Conservation (phyloP, 2,329 filamentous ascomycete species). For the Xylaria sp. region DNA sequence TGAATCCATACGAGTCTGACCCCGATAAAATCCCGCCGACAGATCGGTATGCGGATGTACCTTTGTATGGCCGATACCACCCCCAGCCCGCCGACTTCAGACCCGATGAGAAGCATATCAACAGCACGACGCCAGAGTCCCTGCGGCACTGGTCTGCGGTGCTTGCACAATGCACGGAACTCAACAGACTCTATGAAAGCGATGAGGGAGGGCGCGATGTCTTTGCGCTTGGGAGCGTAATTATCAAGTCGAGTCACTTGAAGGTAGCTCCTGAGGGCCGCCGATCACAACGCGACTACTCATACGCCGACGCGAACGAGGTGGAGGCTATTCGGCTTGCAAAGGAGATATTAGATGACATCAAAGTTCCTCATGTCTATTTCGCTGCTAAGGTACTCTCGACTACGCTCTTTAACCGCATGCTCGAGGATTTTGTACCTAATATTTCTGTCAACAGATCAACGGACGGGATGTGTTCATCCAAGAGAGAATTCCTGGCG, state of each 20-base stretch:
- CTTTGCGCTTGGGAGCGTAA: slow-evolving; percentile 55
- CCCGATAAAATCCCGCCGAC: neutral
- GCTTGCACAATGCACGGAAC: slow-evolving; percentile 7
- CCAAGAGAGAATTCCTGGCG: slow-evolving; percentile 38
- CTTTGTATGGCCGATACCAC: slow-evolving; percentile 3
- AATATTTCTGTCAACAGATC: slow-evolving; percentile 22
- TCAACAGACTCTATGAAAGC: slow-evolving; percentile 3
- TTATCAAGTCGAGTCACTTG: slow-evolving; percentile 51
- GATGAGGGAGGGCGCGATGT: slow-evolving; percentile 54
- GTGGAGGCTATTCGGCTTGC: slow-evolving; percentile 31
- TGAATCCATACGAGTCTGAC: slow-evolving; percentile 10
- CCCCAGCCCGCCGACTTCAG: neutral
- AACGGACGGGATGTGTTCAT: slow-evolving; percentile 35
- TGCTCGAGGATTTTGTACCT: neutral
- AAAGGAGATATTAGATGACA: slow-evolving; percentile 19
- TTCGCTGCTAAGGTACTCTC: slow-evolving; percentile 33
- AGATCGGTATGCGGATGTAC: slow-evolving; percentile 2
- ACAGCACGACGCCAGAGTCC: neutral
- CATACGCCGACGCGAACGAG: slow-evolving; percentile 39
- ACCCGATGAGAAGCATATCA: slow-evolving; percentile 5
- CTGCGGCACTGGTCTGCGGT: neutral
- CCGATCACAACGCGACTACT: slow-evolving; percentile 25
- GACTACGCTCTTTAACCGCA: neutral
- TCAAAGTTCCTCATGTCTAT: slow-evolving; percentile 36
- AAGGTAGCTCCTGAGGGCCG: slow-evolving; percentile 1